Conservation (phyloP, 2,329 filamentous ascomycete genomes). For the Epichloe sibirici region DNA sequence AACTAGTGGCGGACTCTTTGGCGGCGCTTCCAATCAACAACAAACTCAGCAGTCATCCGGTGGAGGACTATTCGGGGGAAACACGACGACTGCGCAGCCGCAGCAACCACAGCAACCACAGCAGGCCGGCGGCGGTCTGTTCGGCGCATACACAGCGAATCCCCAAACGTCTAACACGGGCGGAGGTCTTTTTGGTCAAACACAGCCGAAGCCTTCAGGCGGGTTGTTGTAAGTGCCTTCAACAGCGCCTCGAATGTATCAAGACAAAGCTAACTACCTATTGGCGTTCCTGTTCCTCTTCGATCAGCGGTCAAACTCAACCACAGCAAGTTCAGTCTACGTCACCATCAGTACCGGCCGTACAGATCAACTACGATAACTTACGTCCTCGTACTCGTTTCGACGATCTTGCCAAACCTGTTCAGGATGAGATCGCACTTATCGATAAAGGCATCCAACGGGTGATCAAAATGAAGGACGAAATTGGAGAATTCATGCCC, state of each 20-base stretch:
- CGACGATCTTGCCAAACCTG: slow-evolving; percentile 72
- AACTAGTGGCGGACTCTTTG: slow-evolving; percentile 4
- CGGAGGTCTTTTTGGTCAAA: slow-evolving; percentile 21
- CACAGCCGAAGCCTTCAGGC: slow-evolving; percentile 20
- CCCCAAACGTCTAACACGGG: slow-evolving; percentile 8
- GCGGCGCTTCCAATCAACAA: slow-evolving; percentile 12
- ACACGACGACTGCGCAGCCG: slow-evolving; percentile 10
- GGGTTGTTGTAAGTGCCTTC: slow-evolving; percentile 20
- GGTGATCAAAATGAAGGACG: slow-evolving; percentile 66
- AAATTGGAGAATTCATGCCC: slow-evolving; percentile 58
- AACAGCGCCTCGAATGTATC: not conserved
- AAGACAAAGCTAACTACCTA: not conserved
- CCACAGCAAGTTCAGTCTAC: slow-evolving; percentile 21
- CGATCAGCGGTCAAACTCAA: slow-evolving; percentile 18
- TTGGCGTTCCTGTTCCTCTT: too few relatives aligned
- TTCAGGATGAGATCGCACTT: slow-evolving; percentile 65
- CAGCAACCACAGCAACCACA: slow-evolving; percentile 14
- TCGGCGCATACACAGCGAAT: slow-evolving; percentile 14
- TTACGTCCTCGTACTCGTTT: slow-evolving; percentile 82
- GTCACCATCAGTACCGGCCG: slow-evolving; percentile 52
- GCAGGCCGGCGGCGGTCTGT: slow-evolving; percentile 18
- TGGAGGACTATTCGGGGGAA: slow-evolving; percentile 21
- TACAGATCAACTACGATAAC: slow-evolving; percentile 66
- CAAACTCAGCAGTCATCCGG: slow-evolving; percentile 12
- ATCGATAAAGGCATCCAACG: slow-evolving; percentile 71